These are phyloP conservation scores for Linnemannia elongata DNA, from an alignment of 192 early-diverging fungal species.

Conservation along the genomic window DNA sequence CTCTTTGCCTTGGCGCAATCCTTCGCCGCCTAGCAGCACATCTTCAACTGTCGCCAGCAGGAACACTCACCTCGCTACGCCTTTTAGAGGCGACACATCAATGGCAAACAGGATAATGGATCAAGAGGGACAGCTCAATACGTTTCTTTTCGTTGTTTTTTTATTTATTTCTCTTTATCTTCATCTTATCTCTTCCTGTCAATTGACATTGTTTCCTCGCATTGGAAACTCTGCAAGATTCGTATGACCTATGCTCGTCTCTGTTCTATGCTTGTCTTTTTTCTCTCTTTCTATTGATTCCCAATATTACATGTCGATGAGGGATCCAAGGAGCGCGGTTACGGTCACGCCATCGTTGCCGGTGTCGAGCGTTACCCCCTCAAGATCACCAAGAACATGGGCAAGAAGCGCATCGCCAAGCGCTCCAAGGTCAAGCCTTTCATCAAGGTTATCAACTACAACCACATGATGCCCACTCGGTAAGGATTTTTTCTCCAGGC, in stretches of 20 bases:
- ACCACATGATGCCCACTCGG: slow-evolving; percentile 99
- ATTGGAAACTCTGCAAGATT: slow-evolving; percentile 53
- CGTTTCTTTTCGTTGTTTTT: slow-evolving; percentile 2
- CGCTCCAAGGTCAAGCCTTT: slow-evolving; percentile 99
- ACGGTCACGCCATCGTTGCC: slow-evolving; percentile 98
- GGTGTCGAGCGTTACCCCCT: slow-evolving; percentile 98
- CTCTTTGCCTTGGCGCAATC: no score
- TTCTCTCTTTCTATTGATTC: slow-evolving; percentile 18
- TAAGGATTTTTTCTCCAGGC: slow-evolving; percentile 45
- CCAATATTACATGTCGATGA: slow-evolving; percentile 84
- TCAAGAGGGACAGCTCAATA: no score
- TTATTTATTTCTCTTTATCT: background rate
- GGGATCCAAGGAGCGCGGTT: slow-evolving; percentile 96
- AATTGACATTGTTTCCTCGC: slow-evolving; percentile 36
- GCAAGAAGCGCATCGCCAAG: slow-evolving; percentile 94
- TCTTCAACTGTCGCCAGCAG: no score
- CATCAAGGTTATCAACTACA: slow-evolving; percentile 99
- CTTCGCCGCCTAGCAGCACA: background rate
- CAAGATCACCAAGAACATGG: slow-evolving; percentile 97
- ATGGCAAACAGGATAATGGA: no score
- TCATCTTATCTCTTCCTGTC: background rate
- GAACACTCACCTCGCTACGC: no score
- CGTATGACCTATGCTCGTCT: slow-evolving; percentile 54
- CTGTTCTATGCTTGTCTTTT: slow-evolving; percentile 16
- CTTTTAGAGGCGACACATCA: no score